A percentile compares a stretch with the other conserved stretches of the same genome.
Evolutionary conservation across 2,329 filamentous ascomycete species (phyloP).

Genomic region (Hypoxylon sp.): DNA sequence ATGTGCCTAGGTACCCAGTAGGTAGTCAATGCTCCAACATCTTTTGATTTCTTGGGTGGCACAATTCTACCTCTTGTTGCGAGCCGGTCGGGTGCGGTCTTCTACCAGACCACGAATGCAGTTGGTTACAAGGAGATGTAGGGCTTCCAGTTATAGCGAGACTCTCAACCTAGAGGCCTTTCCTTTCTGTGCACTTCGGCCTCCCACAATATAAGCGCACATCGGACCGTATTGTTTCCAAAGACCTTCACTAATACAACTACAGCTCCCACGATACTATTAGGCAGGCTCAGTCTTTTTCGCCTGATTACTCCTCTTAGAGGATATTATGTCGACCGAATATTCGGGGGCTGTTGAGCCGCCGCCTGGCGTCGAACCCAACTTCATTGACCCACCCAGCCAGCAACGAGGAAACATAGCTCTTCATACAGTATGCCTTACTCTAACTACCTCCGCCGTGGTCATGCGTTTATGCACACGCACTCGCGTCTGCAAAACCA

Average conservation of each 20-base stretch:
- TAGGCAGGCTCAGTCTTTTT: not conserved
- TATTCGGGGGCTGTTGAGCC: not conserved
- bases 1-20: not conserved
- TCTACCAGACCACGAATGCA: not conserved
- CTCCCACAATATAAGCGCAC: not conserved
- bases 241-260: not conserved
- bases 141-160: not conserved
- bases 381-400: not conserved
- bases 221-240: not conserved
- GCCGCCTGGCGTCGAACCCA: not conserved
- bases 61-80: not conserved
- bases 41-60: not conserved
- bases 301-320: not conserved
- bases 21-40: not conserved
- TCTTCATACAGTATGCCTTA: not conserved
- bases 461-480: not conserved
- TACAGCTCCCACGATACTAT: not conserved
- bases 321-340: not conserved
- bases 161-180: not conserved
- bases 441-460: not conserved
- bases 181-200: not conserved
- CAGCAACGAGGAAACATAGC: not conserved
- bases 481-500: not conserved
- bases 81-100: not conserved
- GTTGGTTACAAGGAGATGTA: not conserved